Evolutionary conservation across 441 rosid species (phyloP).

Genomic region (Croton setiger): DNA sequence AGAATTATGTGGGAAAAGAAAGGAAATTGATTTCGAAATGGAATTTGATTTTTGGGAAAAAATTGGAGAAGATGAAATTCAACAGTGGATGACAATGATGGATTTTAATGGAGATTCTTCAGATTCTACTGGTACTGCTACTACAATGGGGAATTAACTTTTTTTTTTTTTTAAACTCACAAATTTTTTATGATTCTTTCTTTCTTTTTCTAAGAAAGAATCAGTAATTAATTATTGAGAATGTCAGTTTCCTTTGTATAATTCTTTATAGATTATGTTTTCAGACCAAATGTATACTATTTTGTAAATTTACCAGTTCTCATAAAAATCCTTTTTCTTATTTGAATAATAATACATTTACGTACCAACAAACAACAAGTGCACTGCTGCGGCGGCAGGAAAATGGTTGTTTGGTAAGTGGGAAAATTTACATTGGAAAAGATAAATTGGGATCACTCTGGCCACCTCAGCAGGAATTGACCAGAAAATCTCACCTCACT

Average conservation of each 20-base stretch:
- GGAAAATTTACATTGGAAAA: no score
- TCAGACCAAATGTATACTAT: background rate
- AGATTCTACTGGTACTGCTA: slow-evolving; percentile 35
- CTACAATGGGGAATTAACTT: background rate
- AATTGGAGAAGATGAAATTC: slow-evolving; percentile 29
- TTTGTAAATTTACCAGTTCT: background rate
- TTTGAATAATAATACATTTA: no score
- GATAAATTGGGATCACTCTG: no score
- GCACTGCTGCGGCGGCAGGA: no score
- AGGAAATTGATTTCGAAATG: slow-evolving; percentile 14
- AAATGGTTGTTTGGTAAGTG: no score
- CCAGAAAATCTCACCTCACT: no score
- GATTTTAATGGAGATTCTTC: slow-evolving; percentile 37
- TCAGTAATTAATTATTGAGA: background rate
- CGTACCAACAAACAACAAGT: no score
- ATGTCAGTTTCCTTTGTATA: background rate
- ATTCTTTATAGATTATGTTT: no score
- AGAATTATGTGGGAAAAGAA: slow-evolving; percentile 15
- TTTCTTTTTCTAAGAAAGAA: slow-evolving; percentile 7
- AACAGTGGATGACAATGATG: slow-evolving; percentile 42
- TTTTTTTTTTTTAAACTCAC: background rate
- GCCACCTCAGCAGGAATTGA: no score
- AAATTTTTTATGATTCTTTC: slow-evolving; percentile 10
- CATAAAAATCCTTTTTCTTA: no score
- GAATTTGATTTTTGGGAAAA: slow-evolving; percentile 26